phyloP scores from a whole-genome alignment of 2,329 filamentous ascomycete genomes.

The Stenocarpella maydis region DNA sequence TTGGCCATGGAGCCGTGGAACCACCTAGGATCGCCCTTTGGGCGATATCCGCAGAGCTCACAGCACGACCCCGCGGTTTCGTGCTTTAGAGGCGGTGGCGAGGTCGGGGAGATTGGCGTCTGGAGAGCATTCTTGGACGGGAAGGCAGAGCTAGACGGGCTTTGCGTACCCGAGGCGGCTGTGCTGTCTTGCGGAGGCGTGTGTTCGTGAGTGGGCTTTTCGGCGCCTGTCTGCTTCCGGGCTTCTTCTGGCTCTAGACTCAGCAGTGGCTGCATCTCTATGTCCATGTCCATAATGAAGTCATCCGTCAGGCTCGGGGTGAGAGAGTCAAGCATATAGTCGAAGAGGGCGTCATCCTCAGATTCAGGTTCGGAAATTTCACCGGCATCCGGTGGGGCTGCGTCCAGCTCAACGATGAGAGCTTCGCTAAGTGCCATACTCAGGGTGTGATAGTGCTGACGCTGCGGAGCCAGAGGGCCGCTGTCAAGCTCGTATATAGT shows the following conservation, averaged over 20 bases:
- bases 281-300: constrained; percentile 22
- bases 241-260: not conserved
- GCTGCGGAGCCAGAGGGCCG: constrained; percentile 41
- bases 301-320: constrained; percentile 27
- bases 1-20: constrained; percentile 67
- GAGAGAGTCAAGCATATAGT: constrained; percentile 31
- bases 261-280: constrained; percentile 28
- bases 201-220: not conserved
- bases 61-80: constrained; percentile 55
- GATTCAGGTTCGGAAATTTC: constrained; percentile 23
- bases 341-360: constrained; percentile 27
- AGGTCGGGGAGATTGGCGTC: constrained; percentile 10
- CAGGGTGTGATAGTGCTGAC: constrained; percentile 52
- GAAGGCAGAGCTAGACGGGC: constrained; percentile 5
- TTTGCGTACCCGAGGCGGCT: not conserved
- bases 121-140: constrained; percentile 2
- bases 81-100: constrained; percentile 43
- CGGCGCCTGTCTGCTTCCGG: constrained; percentile 8
- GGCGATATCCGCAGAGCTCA: constrained; percentile 62
- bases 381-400: constrained; percentile 4
- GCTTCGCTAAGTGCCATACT: constrained; percentile 51
- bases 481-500: constrained; percentile 50
- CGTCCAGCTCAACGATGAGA: constrained; percentile 46
- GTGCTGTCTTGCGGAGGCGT: constrained; percentile 27
- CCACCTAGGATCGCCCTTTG: constrained; percentile 65